These are phyloP conservation scores for Cordyceps tenuipes DNA, from an alignment of 2,329 filamentous ascomycete species.

Conservation along the genomic window DNA sequence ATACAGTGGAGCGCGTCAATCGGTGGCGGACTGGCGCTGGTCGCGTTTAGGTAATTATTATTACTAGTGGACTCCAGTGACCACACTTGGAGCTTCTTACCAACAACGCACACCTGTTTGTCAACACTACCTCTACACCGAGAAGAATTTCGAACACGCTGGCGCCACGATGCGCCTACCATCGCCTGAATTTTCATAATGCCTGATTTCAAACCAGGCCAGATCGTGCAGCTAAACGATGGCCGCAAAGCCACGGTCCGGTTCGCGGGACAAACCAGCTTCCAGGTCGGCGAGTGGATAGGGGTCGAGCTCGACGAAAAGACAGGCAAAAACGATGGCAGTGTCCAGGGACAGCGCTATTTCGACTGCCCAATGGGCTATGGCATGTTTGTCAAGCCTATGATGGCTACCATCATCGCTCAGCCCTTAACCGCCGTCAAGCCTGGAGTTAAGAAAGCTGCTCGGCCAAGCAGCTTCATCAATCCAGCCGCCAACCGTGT, in stretches of 20 bases:
- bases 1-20: slow-evolving; percentile 5
- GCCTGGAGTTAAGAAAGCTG: slow-evolving; percentile 30
- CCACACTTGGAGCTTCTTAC: neutral
- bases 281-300: slow-evolving; percentile 78
- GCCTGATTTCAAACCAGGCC: slow-evolving; percentile 56
- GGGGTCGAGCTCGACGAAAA: slow-evolving; percentile 79
- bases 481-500: slow-evolving; percentile 30
- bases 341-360: slow-evolving; percentile 78
- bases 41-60: neutral
- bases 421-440: slow-evolving; percentile 34
- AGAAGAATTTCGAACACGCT: neutral
- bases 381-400: slow-evolving; percentile 78
- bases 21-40: neutral
- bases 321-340: slow-evolving; percentile 88
- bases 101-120: neutral
- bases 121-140: neutral
- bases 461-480: slow-evolving; percentile 46
- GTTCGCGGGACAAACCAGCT: slow-evolving; percentile 71
- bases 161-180: slow-evolving; percentile 26
- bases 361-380: slow-evolving; percentile 72
- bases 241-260: slow-evolving; percentile 69
- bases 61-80: neutral
- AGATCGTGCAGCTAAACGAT: slow-evolving; percentile 71
- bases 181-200: slow-evolving; percentile 30
- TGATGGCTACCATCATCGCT: slow-evolving; percentile 54